Evolutionary conservation across 257 asterid species (phyloP), one percentile per base, ranked within the genome.

Genomic region (Ocimum tenuiflorum): DNA sequence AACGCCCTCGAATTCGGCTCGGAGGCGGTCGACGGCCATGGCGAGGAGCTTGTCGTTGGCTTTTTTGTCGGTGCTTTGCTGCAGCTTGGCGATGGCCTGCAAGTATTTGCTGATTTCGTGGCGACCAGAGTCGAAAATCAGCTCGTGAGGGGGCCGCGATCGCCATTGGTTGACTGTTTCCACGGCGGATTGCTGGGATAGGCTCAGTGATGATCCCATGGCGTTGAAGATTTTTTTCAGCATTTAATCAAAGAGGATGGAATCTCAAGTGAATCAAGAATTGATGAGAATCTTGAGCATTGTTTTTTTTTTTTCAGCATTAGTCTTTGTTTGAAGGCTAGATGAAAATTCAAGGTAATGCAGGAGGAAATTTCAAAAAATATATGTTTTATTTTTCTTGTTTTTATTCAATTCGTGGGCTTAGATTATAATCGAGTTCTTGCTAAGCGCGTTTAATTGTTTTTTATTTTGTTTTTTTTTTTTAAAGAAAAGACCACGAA

Each of bases 71-170:
- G n/a, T 36, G n/a, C n/a, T n/a, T 18, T 76, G 70, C 35, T 20
- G 78, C 73, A 82, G 70, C 18, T 39, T 60, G 68, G 63, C 79
- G 46, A 82, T 66, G 48, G 87, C 82, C 33, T 79, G 79, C 50
- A 82, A 23, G 74, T 79, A 82, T 6, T 67, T 73, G 42, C 61
- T 11, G 13, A 68, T 50, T 2, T 71, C 83, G 3, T 46, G 61
- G 59, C 68, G 79, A 70, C 74, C 65, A 23, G 76, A 48, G 75
- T 82, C 87, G 79, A 74, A 82, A 45, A 82, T 58, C 13, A 82
- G 85, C 68, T 67, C 73, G 20, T 72, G 71, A 10, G 72, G 6
- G 23, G 81, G 82, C 73, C 60, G 69, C 14, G 68, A 43, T 3
- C 71, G 61, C 86, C 86, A 81, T 7, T 48, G 67, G 1, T 43